These are phyloP conservation scores for Ottelia alismoides DNA, from an alignment of 106 monocot species.

Conservation along the genomic window DNA sequence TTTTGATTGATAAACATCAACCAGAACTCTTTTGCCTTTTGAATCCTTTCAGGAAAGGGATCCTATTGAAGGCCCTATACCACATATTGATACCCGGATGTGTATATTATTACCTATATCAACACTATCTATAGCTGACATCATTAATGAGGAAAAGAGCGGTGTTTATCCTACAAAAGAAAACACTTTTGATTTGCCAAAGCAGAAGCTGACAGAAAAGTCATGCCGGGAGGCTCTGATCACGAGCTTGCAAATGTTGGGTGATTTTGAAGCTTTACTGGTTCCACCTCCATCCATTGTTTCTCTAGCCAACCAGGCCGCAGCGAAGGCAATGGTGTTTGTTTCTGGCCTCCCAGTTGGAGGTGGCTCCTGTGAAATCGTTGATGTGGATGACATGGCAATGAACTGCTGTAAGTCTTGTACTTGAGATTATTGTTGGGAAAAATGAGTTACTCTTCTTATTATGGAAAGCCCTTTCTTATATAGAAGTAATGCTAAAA, in stretches of 20 bases:
- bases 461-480: neutral
- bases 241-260: slow-evolving; percentile 57
- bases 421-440: too few species aligned
- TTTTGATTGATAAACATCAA: too few species aligned
- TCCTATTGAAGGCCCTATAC: slow-evolving; percentile 86
- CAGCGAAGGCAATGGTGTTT: slow-evolving; percentile 74
- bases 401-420: slow-evolving; percentile 45
- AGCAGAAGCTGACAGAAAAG: slow-evolving; percentile 23
- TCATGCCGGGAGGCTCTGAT: slow-evolving; percentile 49
- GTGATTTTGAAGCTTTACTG: slow-evolving; percentile 69
- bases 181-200: slow-evolving; percentile 13
- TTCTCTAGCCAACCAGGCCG: slow-evolving; percentile 75
- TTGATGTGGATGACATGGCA: slow-evolving; percentile 39
- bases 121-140: slow-evolving; percentile 56
- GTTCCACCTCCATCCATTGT: slow-evolving; percentile 53
- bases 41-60: slow-evolving; percentile 97
- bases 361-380: slow-evolving; percentile 39
- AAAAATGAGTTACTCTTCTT: too few species aligned
- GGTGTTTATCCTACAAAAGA: slow-evolving; percentile 8
- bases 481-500: neutral
- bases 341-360: slow-evolving; percentile 48
- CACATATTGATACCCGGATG: slow-evolving; percentile 70
- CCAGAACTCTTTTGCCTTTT: too few species aligned
- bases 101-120: slow-evolving; percentile 70
- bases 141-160: slow-evolving; percentile 63